A percentile compares a stretch with the other conserved stretches of the same genome.
These are phyloP conservation scores for Vigna radiata DNA, from an alignment of 306 rosid genomes.

Conservation along the genomic window DNA sequence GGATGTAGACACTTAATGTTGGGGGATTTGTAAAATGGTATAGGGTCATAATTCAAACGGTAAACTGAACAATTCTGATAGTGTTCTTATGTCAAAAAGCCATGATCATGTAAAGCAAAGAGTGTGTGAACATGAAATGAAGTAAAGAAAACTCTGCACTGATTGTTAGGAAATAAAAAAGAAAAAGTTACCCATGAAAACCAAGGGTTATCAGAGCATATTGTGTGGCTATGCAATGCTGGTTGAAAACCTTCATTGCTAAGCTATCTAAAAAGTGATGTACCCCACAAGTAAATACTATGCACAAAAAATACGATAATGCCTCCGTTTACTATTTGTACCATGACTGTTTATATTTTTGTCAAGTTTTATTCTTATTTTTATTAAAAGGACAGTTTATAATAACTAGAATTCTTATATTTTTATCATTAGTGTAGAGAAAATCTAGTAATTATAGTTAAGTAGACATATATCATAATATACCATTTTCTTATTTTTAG, in stretches of 20 bases:
- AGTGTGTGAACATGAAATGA: not conserved
- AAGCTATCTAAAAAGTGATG: not conserved
- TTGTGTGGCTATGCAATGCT: not conserved
- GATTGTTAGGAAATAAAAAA: not conserved
- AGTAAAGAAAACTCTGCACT: not conserved
- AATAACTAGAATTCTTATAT: no score
- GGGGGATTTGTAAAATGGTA: not conserved
- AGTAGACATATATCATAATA: no score
- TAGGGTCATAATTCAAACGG: not conserved
- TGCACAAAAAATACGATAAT: not conserved
- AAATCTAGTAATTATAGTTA: no score
- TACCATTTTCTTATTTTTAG: no score
- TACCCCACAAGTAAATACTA: not conserved
- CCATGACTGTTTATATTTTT: no score
- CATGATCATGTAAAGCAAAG: not conserved
- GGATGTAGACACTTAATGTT: not conserved
- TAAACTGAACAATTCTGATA: not conserved
- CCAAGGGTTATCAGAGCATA: not conserved
- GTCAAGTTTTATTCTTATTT: no score
- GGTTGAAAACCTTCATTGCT: not conserved
- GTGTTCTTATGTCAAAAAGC: not conserved
- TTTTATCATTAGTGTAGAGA: no score
- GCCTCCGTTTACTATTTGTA: no score
- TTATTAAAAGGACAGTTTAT: no score
- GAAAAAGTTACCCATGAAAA: not conserved